phyloP scores from a whole-genome alignment of 2,329 filamentous ascomycete genomes.

The Akanthomyces uredinophilus region DNA sequence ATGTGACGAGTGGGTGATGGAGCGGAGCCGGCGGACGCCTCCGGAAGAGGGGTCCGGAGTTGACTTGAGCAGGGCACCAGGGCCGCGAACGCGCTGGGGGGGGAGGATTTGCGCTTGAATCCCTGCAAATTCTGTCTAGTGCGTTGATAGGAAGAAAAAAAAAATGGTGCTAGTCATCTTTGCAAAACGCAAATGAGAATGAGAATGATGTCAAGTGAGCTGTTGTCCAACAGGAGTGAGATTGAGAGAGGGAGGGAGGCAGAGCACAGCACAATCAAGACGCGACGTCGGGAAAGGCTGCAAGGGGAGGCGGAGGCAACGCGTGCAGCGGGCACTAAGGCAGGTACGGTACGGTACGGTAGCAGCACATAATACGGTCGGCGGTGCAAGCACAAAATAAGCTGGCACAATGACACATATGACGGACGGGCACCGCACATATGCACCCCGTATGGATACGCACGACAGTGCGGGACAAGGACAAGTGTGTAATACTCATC shows the following conservation, averaged over 20 bases:
- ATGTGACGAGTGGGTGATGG: neutral
- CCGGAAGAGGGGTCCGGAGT: slow-evolving; percentile 11
- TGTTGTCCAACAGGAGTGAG: no score
- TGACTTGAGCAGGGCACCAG: neutral
- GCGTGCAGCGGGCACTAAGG: slow-evolving; percentile 1
- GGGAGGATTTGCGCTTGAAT: slow-evolving; percentile 3
- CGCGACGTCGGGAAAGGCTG: no score
- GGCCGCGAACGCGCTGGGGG: neutral
- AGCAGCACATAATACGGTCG: neutral
- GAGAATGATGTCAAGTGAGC: neutral
- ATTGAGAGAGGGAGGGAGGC: no score
- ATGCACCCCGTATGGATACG: neutral
- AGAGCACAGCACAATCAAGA: no score
- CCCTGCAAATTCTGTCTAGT: neutral
- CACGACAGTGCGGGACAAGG: neutral
- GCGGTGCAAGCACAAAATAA: neutral
- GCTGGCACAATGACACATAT: neutral
- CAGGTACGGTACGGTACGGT: neutral
- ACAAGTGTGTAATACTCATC: neutral
- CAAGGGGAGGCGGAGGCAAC: neutral
- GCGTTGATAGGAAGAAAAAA: no score
- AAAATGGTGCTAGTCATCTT: no score
- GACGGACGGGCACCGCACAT: neutral
- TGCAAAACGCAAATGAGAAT: no score
- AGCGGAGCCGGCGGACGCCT: slow-evolving; percentile 4